phyloP scores from a whole-genome alignment of 2,329 filamentous ascomycete genomes.

The Penicillium sp. region DNA sequence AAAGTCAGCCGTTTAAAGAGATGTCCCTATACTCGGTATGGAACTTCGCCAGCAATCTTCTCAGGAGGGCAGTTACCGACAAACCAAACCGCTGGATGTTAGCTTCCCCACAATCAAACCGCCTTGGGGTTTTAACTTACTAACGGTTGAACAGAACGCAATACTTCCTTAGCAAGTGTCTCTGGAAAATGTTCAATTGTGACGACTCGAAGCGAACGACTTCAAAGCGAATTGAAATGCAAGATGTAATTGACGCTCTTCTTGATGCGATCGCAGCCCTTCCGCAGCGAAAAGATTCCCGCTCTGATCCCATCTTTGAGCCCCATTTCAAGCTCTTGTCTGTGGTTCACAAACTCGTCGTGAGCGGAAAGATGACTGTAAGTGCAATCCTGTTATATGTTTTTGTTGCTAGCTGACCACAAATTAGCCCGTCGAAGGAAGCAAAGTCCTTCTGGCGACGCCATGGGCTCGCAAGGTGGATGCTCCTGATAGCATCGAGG shows the following conservation, averaged over 20 bases:
- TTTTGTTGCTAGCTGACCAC: constrained; percentile 24
- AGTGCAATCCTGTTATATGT: constrained; percentile 23
- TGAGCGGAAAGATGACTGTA: constrained; percentile 46
- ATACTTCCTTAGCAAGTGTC: constrained; percentile 69
- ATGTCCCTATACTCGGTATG: constrained; percentile 61
- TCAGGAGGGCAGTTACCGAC: constrained; percentile 58
- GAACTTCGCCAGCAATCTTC: constrained; percentile 63
- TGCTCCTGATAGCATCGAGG: constrained; percentile 49
- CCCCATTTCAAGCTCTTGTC: constrained; percentile 90
- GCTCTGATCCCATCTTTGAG: constrained; percentile 75
- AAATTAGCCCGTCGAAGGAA: constrained; percentile 46
- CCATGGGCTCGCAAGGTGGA: constrained; percentile 55
- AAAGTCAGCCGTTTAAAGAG: constrained; percentile 56
- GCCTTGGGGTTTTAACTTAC: constrained; percentile 2
- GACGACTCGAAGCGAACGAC: constrained; percentile 42
- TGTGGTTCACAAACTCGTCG: constrained; percentile 76
- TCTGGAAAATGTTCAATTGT: constrained; percentile 67
- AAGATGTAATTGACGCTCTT: constrained; percentile 57
- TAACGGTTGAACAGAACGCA: constrained; percentile 51
- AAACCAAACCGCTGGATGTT: constrained; percentile 63
- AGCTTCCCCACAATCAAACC: constrained; percentile 29
- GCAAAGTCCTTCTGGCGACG: constrained; percentile 52
- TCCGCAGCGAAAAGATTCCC: constrained; percentile 59
- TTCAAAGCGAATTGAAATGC: constrained; percentile 35
- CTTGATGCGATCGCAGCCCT: constrained; percentile 60